Base-by-base conservation (phyloP, 2,329 filamentous ascomycete species). In the Nothophoma quercina region DNA sequence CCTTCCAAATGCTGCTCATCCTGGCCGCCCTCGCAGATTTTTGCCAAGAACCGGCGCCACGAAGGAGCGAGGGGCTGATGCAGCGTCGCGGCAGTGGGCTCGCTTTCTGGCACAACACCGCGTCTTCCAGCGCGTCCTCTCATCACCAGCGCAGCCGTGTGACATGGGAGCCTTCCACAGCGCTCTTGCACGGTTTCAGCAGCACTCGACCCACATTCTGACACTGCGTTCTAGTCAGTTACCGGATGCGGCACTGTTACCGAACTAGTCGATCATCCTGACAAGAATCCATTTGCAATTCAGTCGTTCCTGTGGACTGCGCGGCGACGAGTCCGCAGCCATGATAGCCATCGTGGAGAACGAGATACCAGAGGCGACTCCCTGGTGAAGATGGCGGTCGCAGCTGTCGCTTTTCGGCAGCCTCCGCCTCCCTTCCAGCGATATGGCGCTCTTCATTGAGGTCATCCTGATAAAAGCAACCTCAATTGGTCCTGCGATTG, bases 231-330 rank as follows among this genome's bases (percentile, higher is more conserved):
- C 51, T 55, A 55, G 51, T 45, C 21, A 13, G 40, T 55, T 57
- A 40, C 54, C 40, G 28, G 12, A 38, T 57, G 23, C n/a, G 41
- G 45, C 26, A 41, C 35, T 23, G 15, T 42, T 33, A 22, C 39
- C 52, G 46, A 6, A 47, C 46, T 55, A 43, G 52, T 46, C 16
- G 49, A 40, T 44, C 30, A 23, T 26, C 32, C 44, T 65, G 57
- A 64, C 60, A 42, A 58, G 54, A 62, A 56, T 44, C 54, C 45
- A 64, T 65, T 64, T 62, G 59, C 56, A 64, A 65, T 57, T 54
- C 36, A 32, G 38, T 34, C 28, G 40, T 49, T 51, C 51, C 7
- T 7, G 44, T 36, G 32, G 15, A 47, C 28, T 48, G 50, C 32
- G 43, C 33, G 32, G 36, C 36, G 30, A 53, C 33, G 28, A 18